Evolutionary conservation across 177 flowering plant genomes (phyloP), one percentile per base, ranked within the genome.

Genomic region (Vitis hybrid): DNA sequence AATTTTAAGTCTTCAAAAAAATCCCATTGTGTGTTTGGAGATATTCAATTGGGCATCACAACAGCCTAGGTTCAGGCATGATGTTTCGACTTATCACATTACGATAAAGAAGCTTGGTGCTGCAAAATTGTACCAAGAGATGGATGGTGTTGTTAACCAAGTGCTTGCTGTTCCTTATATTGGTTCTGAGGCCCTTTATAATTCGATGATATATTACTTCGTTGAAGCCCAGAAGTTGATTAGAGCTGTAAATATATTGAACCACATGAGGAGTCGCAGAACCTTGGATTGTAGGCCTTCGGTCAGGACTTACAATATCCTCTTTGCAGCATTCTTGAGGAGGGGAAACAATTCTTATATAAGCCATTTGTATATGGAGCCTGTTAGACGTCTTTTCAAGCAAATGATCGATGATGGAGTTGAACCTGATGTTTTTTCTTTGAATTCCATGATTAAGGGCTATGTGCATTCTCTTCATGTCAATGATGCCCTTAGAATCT

Each of bases 401-500:
- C 97, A 91, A 76, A 88, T 94, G 97, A 84, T 88, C 7, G 72
- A 84, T 84, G 94, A 91, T 71, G 91, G 92, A 63, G 73, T 93
- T 62, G 94, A 86, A 64, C 98, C 99, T n/a, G 97, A 95, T 69
- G 82, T 89, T 64, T 87, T 81, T 66, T 71, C 92, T 0, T 74
- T 95, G 79, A 95, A 93, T 86, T 79, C 83, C 50, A 85, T 95
- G 96, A 90, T 95, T 27, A 90, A 88, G 72, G 98, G 99, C 9
- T 93, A 95, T 78, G 91, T 87, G 24, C 81, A 84, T 58, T 90
- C 98, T 1, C 88, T 87, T 72, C 96, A 91, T 75, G 82, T 91
- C 7, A 93, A 93, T 75, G 99, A 93, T 74, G 99, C 93, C 35
- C 83, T 94, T 30, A 83, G 97, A 46, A 79, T 94, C 63, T 94